Evolutionary conservation across 2,329 filamentous ascomycete genomes (phyloP).

Genomic region (Dothistroma pini): DNA sequence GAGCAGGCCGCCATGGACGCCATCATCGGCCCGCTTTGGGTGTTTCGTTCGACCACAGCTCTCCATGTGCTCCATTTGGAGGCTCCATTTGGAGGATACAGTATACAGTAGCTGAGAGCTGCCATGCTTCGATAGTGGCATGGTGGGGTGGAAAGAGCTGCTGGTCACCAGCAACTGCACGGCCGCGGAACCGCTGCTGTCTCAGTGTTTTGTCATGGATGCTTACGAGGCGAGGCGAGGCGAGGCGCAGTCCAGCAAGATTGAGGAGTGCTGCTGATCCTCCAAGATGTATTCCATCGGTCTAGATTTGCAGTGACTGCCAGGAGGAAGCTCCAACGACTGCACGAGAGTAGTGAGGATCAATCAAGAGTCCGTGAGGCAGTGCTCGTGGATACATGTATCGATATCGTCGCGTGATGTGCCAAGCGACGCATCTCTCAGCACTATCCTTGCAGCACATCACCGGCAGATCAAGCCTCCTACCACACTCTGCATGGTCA

Average conservation of each 20-base stretch:
- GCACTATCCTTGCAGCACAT: conserved; percentile 13
- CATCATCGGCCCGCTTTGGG: neutral
- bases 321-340: neutral
- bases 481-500: neutral
- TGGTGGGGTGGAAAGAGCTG: conserved; percentile 7
- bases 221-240: neutral
- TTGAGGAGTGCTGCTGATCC: neutral
- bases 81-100: too few relatives aligned
- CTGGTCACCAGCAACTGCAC: neutral
- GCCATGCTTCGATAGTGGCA: neutral
- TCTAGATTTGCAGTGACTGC: neutral
- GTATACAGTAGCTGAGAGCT: neutral
- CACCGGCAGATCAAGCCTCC: neutral
- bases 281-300: neutral
- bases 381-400: conserved; percentile 1
- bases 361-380: neutral
- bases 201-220: conserved; percentile 10
- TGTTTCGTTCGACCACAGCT: neutral
- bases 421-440: conserved; percentile 4
- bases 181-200: neutral
- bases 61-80: neutral
- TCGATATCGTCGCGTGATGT: neutral
- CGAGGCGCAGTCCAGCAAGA: neutral
- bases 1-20: too few relatives aligned
- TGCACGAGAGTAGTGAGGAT: neutral